Conservation (phyloP, 148 eudicot species). For the Heliosperma pusillum region DNA sequence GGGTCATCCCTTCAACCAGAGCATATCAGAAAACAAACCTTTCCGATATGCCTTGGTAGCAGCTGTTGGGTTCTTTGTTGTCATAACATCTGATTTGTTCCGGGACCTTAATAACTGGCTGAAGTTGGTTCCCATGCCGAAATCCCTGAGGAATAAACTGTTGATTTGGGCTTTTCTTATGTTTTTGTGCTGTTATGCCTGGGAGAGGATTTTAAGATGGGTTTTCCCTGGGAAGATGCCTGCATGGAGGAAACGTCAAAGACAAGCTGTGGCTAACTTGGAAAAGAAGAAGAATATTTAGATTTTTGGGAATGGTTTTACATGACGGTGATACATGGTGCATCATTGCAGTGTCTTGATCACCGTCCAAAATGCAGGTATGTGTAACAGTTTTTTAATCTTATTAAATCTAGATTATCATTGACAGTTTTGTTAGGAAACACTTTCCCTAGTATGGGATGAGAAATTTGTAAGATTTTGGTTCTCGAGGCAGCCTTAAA, state of each 20-base stretch:
- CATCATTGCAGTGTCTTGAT: conserved; percentile 3
- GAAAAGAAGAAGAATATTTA: conserved; percentile 40
- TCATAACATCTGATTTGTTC: conserved; percentile 70
- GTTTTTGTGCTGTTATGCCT: conserved; percentile 63
- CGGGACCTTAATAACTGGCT: conserved; percentile 82
- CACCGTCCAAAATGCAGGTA: neutral
- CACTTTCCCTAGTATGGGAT: neutral
- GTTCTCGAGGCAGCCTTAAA: neutral
- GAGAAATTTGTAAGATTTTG: neutral
- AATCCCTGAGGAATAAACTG: conserved; percentile 61
- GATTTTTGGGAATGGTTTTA: neutral
- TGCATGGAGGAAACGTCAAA: conserved; percentile 65
- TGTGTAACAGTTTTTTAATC: neutral
- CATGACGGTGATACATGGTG: neutral
- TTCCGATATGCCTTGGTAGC: conserved; percentile 63
- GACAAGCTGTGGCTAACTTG: conserved; percentile 40
- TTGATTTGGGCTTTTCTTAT: conserved; percentile 70
- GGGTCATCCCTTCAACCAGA: conserved; percentile 97
- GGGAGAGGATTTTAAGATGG: conserved; percentile 91
- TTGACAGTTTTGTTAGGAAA: conserved; percentile 16
- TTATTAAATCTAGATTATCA: neutral
- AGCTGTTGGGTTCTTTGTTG: conserved; percentile 76
- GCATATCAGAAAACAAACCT: conserved; percentile 77
- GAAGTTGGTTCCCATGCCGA: conserved; percentile 76
- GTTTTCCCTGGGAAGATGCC: conserved; percentile 92